Evolutionary conservation across 2,329 filamentous ascomycete species (phyloP), one percentile per base, ranked within the genome.

Genomic region (Paraphoma chrysanthemicola): DNA sequence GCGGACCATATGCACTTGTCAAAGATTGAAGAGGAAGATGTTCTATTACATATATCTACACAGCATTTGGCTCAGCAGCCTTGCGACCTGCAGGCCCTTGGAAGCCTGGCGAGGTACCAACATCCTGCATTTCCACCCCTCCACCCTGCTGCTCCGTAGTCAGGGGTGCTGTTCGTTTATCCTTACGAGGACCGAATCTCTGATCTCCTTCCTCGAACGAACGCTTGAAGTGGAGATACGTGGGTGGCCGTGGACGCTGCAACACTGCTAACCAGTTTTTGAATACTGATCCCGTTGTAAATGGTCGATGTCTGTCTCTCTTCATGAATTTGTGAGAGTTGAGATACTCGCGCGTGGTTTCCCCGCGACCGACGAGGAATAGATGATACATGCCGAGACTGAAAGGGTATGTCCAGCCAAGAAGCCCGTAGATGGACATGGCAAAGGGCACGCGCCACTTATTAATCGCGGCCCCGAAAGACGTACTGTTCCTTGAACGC

Each of bases 271-370:
- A 77, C 85, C 91, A 93, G 77, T 99, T 99, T 69, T 85, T 89
- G 69, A 90, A 77, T 46, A 90, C 81, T 64, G 82, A 90, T 36
- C 88, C 89, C 71, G 96, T 93, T 1, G 88, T 93, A 68, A 96
- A 99, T 1, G 95, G 92, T 43, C 93, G 85, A 77, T 97, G 96
- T 11, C 95, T 88, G 74, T 99, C 94, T 67, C 90, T 90, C 79
- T 95, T 96, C 61, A 90, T 81, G 74, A 99, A 98, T 77, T 98
- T 98, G 78, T 97, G 92, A 4, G 91, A 93, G 78, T 96, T 97
- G 63, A 99, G 87, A 75, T 97, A 97, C 78, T 99, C 95, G 66
- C 95, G 85, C 0, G 95, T 99, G 0, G 94, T 99, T 81, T 99
- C 94, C 47, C 94, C 95, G 31, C 94, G 85, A 6, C 88, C 90